Base-by-base conservation (phyloP, 768 basidiomycete genomes). In the Pisolithus marmoratus region DNA sequence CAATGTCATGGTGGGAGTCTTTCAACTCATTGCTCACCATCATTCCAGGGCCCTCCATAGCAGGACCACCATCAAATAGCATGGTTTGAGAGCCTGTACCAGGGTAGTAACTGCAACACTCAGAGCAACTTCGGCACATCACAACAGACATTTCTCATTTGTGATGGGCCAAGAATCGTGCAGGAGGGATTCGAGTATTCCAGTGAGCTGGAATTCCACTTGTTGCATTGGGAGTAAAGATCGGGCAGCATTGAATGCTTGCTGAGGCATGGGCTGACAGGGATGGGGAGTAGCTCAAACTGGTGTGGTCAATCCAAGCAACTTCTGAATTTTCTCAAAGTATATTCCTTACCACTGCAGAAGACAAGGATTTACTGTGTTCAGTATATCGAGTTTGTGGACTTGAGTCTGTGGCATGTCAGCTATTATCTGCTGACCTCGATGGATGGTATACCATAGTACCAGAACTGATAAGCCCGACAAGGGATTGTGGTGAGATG, bases 1-100 rank as follows among this genome's bases (percentile, higher is more conserved):
- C 96, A 61, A 98, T 98, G 63, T 99, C 96, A 71, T 98, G 95
- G 67, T 99, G 96, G 8, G 94, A 96, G 49, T 99, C 96, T 71
- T 91, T 90, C 51, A 98, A 75, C 71, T 98, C 95, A 57, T 90
- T 90, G 70, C 81, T 87, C 51, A 98, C 96, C 29, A 97, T 94
- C 84, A 94, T 84, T n/a, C 96, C 95, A 0, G 96, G 96, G 2
- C 96, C 96, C 63, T 97, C 94, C 2, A 94, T 96, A 12, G 88
- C 87, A 15, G 96, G 91, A 26, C 96, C 96, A 60, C 95, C 96
- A 36, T 94, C 75, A 63, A 98, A 98, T 29, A 97, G 67, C 90
- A 98, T 95, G 70, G 98, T 90, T 49, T 94, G 82, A 17, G 87
- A 94, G 40, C 96, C 96, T 12, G 94, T 95, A 67, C 91, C 94